Base-by-base conservation (phyloP, 2,329 filamentous ascomycete species). In the Cytospora piceicola region DNA sequence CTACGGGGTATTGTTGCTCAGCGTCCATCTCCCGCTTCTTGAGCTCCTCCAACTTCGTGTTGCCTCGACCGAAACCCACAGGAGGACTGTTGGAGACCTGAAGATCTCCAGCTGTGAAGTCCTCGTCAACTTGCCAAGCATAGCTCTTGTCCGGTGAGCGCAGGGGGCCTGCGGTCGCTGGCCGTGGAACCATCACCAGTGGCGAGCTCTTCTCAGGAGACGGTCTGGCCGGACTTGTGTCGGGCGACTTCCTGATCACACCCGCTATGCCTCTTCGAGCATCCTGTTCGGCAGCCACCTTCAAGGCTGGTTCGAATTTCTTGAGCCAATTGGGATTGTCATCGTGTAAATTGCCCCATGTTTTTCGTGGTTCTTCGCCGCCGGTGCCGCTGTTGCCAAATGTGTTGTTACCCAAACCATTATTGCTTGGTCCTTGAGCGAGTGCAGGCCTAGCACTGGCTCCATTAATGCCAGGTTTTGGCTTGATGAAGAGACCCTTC, bases 61-160 rank as follows among this genome's bases (percentile, higher is more conserved):
- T 78, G 65, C 71, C 74, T 51, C 75, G 75, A 54, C 70, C 74
- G 27, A 80, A 74, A 32, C 73, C 76, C 60, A 87, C 79, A 36
- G 82, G 81, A n/a, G 85, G 85, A 67, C 84, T 87, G 68, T 83
- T 78, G 0, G 85, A 87, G 39, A 84, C 72, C 65, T 86, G 83
- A 49, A 87, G 66, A 65, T 87, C 84, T 52, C 80, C 79, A 14
- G 81, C 84, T 0, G 85, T 87, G 69, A 88, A 86, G 63, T 88
- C 85, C 6, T 81, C 80, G 39, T 87, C 85, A 8, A 85, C 73
- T 64, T 86, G 77, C 85, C 84, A 88, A 9, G 80, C 81, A 64
- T 81, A 84, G 69, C 80, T 83, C 73, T 83, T 85, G 60, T 82
- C 80, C 0, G 84, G 83, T 0, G 82, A 83, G 7, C 63, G 61